Evolutionary conservation across 148 eudicot genomes (phyloP).

Genomic region (Chenopodium berlandieri): DNA sequence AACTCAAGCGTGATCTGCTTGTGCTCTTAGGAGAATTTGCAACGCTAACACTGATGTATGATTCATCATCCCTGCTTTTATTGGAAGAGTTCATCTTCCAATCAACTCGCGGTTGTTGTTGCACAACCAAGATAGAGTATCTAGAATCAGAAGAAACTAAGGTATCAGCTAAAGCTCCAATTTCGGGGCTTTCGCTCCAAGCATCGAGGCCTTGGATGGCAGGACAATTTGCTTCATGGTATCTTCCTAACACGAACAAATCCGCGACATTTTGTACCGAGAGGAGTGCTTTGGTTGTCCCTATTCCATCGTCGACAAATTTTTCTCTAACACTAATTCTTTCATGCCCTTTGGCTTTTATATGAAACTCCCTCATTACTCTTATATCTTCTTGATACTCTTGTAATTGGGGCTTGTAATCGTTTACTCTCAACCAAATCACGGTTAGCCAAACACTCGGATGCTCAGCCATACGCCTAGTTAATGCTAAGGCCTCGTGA

Average conservation of each 20-base stretch:
- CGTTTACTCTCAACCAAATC: conserved; percentile 26
- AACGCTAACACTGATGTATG: neutral
- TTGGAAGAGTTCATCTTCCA: conserved; percentile 5
- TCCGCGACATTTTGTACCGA: conserved; percentile 25
- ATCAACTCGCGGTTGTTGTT: conserved; percentile 24
- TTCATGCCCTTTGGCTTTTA: conserved; percentile 15
- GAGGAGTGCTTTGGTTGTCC: conserved; percentile 28
- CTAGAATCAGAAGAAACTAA: conserved; percentile 30
- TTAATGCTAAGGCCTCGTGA: conserved; percentile 36
- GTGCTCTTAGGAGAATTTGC: conserved; percentile 8
- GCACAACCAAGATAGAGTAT: conserved; percentile 34
- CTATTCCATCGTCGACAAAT: conserved; percentile 28
- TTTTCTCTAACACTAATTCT: conserved; percentile 19
- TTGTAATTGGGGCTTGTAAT: neutral
- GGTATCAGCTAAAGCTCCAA: conserved; percentile 35
- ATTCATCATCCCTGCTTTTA: conserved; percentile 15
- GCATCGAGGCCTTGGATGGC: conserved; percentile 25
- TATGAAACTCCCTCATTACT: conserved; percentile 31
- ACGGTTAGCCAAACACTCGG: conserved; percentile 28
- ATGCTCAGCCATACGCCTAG: conserved; percentile 28
- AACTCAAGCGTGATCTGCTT: conserved; percentile 13
- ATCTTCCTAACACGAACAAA: conserved; percentile 35
- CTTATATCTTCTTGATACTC: conserved; percentile 19
- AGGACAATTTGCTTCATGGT: conserved; percentile 39
- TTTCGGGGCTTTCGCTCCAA: conserved; percentile 37